Percentiles rank a stretch among this genome's conserved stretches.
These are phyloP conservation scores for Plasmodium cynomolgi DNA, from an alignment of 169 alveolate genomes.

Conservation along the genomic window DNA sequence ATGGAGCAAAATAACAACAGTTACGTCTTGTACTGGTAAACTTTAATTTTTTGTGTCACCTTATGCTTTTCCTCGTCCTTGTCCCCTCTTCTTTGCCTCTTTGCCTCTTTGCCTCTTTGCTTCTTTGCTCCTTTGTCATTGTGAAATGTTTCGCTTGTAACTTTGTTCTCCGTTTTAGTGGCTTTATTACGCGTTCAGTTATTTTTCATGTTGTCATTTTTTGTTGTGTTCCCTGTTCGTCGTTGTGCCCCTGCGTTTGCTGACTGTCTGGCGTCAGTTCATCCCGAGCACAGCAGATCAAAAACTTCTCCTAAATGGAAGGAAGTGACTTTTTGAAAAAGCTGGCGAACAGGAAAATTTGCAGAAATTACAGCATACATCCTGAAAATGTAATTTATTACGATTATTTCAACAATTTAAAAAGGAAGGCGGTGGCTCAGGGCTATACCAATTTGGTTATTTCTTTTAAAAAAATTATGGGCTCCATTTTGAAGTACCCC, in stretches of 20 bases:
- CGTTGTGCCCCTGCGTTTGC: background rate
- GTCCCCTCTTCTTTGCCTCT: background rate
- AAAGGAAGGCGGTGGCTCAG: slow-evolving; percentile 55
- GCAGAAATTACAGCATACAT: slow-evolving; percentile 56
- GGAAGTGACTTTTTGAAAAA: background rate
- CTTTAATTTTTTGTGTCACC: background rate
- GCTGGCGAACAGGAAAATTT: background rate
- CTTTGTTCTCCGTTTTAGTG: background rate
- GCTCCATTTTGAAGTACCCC: slow-evolving; percentile 79
- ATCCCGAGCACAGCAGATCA: background rate
- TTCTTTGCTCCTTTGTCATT: background rate
- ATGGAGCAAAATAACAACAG: background rate
- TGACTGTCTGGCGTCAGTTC: background rate
- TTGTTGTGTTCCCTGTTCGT: background rate
- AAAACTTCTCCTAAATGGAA: slow-evolving; percentile 29
- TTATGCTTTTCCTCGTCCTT: background rate
- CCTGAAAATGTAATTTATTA: slow-evolving; percentile 54
- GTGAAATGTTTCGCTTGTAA: background rate
- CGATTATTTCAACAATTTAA: slow-evolving; percentile 65
- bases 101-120: no score
- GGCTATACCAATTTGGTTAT: slow-evolving; percentile 65
- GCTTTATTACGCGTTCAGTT: background rate
- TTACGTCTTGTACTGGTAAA: background rate
- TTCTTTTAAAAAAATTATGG: slow-evolving; percentile 70
- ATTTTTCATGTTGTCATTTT: background rate